Base-by-base conservation (phyloP, 495 filamentous ascomycete genomes). In the Lasiosphaeria miniovina region DNA sequence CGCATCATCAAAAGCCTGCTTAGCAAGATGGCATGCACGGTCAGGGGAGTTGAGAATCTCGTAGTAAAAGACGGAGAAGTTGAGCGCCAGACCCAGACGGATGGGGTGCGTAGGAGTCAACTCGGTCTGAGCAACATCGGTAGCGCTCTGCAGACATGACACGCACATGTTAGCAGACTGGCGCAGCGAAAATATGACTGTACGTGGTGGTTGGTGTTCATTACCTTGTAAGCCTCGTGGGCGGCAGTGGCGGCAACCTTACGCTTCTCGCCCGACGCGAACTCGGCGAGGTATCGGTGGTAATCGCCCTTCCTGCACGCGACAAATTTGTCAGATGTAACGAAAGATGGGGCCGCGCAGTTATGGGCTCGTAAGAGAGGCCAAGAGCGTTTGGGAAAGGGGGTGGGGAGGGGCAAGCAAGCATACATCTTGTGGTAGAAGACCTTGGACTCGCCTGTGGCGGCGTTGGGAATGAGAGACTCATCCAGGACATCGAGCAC, bases 61-160 rank as follows among this genome's bases (percentile, higher is more conserved):
- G 75, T 98, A 98, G 87, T 98, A 98, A 83, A 98, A 98, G 66
- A 98, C 94, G 45, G 95, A 98, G 87, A 98, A 98, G 85, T 98
- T 98, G 64, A 98, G 86, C 61, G 94, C 94, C 65, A 98, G 90
- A 72, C 94, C 94, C 62, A 98, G 91, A 67, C 94, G 94, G 78
- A 98, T 98, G 61, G 94, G 94, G 83, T 98, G 94, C 63, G 94
- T 98, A 40, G 94, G 94, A 54, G 95, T 96, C 62, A 98, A 87
- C 74, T 98, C 94, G 63, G 90, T 96, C 80, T 95, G 89, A 60
- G 94, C 94, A 69, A 98, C 95, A 68, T 98, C 95, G 82, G 94
- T 98, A 67, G 94, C 94, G 79, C 90, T 95, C 90, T 95, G 65
- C 46, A 64, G 36, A 32, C 10, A 40, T 49, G 17, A 33, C 49